phyloP scores from a whole-genome alignment of 495 filamentous ascomycete genomes.

The Aspergillus bertholletiae region DNA sequence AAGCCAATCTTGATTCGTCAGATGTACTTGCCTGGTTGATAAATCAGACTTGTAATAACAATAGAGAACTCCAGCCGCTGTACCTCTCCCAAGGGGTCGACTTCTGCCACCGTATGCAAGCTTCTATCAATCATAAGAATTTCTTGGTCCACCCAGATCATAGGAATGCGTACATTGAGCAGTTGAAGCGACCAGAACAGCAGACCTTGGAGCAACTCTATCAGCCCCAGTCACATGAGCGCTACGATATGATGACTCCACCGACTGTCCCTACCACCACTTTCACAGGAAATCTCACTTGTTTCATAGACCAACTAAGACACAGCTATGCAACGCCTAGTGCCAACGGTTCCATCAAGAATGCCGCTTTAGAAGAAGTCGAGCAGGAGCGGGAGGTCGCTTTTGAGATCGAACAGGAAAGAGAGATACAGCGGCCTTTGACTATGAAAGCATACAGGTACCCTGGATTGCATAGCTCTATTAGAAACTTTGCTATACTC shows the following conservation, averaged over 20 bases:
- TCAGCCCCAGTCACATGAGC: constrained; percentile 18
- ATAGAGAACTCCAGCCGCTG: constrained; percentile 51
- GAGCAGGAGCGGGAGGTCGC: constrained; percentile 46
- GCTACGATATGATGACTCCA: neutral
- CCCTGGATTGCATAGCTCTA: constrained; percentile 29
- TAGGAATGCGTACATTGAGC: constrained; percentile 30
- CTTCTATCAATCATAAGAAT: constrained; percentile 20
- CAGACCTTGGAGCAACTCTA: constrained; percentile 47
- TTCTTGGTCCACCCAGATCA: constrained; percentile 28
- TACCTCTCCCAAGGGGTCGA: constrained; percentile 56
- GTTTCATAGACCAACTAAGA: constrained; percentile 23
- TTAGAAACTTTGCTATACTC: constrained; percentile 35
- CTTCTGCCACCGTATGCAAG: constrained; percentile 41
- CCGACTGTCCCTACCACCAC: neutral
- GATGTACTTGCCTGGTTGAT: constrained; percentile 60
- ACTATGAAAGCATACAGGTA: constrained; percentile 36
- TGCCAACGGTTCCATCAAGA: neutral
- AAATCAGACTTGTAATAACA: constrained; percentile 55
- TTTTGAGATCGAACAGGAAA: constrained; percentile 26
- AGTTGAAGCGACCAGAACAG: constrained; percentile 37
- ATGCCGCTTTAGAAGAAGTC: constrained; percentile 48
- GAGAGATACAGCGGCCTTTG: constrained; percentile 31
- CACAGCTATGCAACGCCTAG: constrained; percentile 5
- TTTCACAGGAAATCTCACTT: constrained; percentile 12
- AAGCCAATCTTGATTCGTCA: constrained; percentile 29